Conservation (phyloP, 2,329 filamentous ascomycete species). For the Keithomyces neogunnii region DNA sequence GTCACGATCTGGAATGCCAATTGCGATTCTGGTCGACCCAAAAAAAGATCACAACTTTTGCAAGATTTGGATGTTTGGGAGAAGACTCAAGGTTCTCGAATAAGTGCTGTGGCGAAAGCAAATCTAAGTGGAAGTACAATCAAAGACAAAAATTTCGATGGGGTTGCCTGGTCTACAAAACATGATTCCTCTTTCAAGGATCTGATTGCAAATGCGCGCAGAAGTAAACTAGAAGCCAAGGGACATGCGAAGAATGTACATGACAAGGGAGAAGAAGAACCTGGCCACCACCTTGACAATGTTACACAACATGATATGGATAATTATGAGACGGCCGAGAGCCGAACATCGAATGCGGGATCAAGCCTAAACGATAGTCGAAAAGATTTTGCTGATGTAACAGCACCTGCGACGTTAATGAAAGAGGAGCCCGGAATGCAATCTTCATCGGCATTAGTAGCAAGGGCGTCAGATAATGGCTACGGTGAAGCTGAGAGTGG, state of each 20-base stretch:
- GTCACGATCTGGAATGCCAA: conserved; percentile 95
- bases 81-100: conserved; percentile 62
- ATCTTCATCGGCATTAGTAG: neutral
- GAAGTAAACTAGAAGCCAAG: conserved; percentile 27
- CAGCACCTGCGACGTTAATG: neutral
- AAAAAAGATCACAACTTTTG: conserved; percentile 61
- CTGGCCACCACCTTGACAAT: neutral
- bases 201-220: conserved; percentile 66
- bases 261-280: neutral
- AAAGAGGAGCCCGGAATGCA: neutral
- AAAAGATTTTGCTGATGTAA: neutral
- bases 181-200: conserved; percentile 71
- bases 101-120: conserved; percentile 28
- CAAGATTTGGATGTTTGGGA: conserved; percentile 84
- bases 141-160: conserved; percentile 85
- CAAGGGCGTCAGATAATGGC: neutral
- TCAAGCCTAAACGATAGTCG: neutral
- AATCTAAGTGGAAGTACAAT: conserved; percentile 39
- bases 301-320: neutral
- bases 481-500: neutral
- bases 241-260: neutral
- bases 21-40: conserved; percentile 72
- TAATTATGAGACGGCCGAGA: neutral
- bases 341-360: neutral
- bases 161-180: conserved; percentile 61